phyloP scores from a whole-genome alignment of 352 stramenopile genomes.

The Saprolegnia parasitica region DNA sequence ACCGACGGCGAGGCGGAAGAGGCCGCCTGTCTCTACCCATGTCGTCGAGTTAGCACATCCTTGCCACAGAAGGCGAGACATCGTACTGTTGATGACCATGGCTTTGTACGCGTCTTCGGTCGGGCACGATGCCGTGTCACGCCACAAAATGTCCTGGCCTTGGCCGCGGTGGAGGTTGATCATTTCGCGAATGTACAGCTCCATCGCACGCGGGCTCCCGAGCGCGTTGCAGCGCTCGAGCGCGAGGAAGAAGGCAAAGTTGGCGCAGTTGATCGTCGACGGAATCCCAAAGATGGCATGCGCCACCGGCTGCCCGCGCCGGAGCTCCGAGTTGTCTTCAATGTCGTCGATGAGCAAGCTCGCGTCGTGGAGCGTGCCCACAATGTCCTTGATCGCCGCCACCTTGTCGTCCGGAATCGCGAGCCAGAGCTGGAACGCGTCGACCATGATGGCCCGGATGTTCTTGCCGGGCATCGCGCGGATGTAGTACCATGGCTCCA shows the following conservation, averaged over 20 bases:
- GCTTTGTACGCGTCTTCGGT: constrained; percentile 89
- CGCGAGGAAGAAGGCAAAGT: constrained; percentile 98
- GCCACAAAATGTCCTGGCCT: constrained; percentile 94
- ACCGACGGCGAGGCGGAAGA: constrained; percentile 95
- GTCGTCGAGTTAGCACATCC: background rate
- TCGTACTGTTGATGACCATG: constrained; percentile 94
- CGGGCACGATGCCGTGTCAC: constrained; percentile 86
- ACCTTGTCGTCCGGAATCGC: constrained; percentile 53
- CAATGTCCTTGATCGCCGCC: constrained; percentile 88
- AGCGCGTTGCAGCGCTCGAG: constrained; percentile 89
- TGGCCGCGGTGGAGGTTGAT: constrained; percentile 94
- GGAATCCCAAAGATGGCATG: constrained; percentile 96
- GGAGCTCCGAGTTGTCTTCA: constrained; percentile 96
- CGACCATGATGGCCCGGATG: constrained; percentile 81
- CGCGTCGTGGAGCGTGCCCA: constrained; percentile 95
- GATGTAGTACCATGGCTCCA: constrained; percentile 89
- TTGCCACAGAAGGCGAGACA: background rate
- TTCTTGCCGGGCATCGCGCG: constrained; percentile 84
- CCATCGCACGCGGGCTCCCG: constrained; percentile 71
- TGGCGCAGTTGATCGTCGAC: constrained; percentile 96
- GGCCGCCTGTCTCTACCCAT: constrained; percentile 87
- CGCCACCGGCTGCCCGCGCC: constrained; percentile 90
- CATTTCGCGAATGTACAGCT: constrained; percentile 94
- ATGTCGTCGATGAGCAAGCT: constrained; percentile 97
- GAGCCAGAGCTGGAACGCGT: constrained; percentile 86